These are phyloP conservation scores for Theobroma grandiflorum DNA, from an alignment of 441 rosid genomes.

Conservation along the genomic window DNA sequence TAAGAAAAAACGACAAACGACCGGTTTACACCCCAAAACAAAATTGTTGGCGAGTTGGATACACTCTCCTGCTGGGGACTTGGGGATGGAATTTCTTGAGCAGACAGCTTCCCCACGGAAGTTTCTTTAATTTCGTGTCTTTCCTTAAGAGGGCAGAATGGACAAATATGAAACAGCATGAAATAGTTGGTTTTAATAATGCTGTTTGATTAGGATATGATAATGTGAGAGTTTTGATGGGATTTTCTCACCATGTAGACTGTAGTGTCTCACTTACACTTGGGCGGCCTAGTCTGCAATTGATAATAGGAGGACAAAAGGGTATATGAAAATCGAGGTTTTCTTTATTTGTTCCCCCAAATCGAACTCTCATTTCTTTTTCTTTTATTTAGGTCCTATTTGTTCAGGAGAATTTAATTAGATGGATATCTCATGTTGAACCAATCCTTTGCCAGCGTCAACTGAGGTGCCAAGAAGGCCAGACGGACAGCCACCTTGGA, in stretches of 20 bases:
- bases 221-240: conserved; percentile 18
- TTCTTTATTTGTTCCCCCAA: neutral
- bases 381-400: neutral
- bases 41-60: conserved; percentile 30
- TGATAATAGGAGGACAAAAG: neutral
- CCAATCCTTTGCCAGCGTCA: neutral
- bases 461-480: neutral
- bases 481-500: neutral
- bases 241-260: conserved; percentile 18
- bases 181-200: conserved; percentile 25
- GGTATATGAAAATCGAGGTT: no score
- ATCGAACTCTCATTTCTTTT: neutral
- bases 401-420: neutral
- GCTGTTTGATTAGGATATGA: conserved; percentile 21
- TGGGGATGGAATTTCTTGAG: conserved; percentile 26
- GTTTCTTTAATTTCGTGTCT: conserved; percentile 35
- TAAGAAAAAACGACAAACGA: neutral
- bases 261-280: neutral
- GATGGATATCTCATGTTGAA: conserved; percentile 7
- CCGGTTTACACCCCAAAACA: neutral
- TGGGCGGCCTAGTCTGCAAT: neutral
- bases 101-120: conserved; percentile 36
- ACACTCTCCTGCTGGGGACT: conserved; percentile 15
- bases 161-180: conserved; percentile 26
- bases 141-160: conserved; percentile 18